Evolutionary conservation across 352 stramenopile genomes (phyloP), one percentile per base, ranked within the genome.

Genomic region (Thraustochytrium sp.): DNA sequence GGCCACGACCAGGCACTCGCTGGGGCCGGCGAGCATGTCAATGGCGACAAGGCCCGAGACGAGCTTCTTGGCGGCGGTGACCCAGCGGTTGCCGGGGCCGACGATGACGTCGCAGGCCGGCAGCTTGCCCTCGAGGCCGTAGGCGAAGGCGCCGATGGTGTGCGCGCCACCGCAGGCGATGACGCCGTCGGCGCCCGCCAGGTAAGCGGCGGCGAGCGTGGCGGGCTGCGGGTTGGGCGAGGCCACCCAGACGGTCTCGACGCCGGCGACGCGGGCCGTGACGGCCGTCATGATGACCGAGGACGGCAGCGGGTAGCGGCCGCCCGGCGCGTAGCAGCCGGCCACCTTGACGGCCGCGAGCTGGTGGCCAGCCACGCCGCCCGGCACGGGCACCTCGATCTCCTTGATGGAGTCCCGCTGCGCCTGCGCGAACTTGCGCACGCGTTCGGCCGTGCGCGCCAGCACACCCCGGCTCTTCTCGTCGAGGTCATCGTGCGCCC

Each of bases 1-100:
- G 16, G 94, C 96, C 87, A 99, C 96, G 1, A 99, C 96, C 62
- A 99, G 91, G 34, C 97, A 98, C 88, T 99, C 97, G 29, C 93
- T 98, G 9, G 97, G 97, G 21, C 97, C 97, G 0, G 97, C 97
- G 38, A 99, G 88, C 97, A 99, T 99, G 89, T 99, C 97, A 87
- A 99, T 99, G 23, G 93, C 95, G 87, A 95, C 98, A 84, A 96
- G 94, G 85, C 94, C 95, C 86, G 92, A 96, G 49, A 99, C 95
- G 21, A 99, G 91, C 42, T 91, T 96, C 88, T 99, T 99, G 74
- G 97, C 97, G 0, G 96, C 96, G 11, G 96, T 99, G n/a, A 99
- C 97, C 95, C 96, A 99, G 85, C 98, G 98, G 91, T 99, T 99
- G 37, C 97, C 97, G 0, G 97, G 97, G 42, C 97, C 97, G 36